Base-by-base conservation (phyloP, 495 filamentous ascomycete genomes). In the Penicillium salamii region DNA sequence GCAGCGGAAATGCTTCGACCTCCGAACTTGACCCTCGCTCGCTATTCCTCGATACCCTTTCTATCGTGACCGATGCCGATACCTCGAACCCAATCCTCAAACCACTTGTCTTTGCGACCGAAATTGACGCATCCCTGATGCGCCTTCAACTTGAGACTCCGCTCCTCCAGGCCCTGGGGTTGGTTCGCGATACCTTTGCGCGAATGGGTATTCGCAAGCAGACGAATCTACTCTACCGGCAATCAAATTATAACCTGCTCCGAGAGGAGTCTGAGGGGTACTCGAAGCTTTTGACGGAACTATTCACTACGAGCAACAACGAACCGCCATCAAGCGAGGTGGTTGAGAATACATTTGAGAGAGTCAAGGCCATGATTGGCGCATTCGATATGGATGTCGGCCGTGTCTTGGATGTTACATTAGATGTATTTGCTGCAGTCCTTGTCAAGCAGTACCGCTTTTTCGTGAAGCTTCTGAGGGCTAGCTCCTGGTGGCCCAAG, bases 211-310 rank as follows among this genome's bases (percentile, higher is more conserved):
- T 95, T 52, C 84, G 91, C 43, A 89, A 95, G 54, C 85, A 90
- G 44, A 99, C 95, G 7, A 90, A 93, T 57, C 69, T 92, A 14
- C 81, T 97, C 2, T 99, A 99, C 59, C 86, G 90, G 37, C 95
- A 97, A 63, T 88, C 90, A 1, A 97, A 95, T 62, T 96, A 96
- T 72, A 99, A 99, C 58, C 74, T 99, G 2, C 74, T 99, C 14
- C 81, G 95, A 24, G 95, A 99, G 74, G 95, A 99, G 67, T 88
- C 89, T 0, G 95, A 99, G 67, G 95, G 95, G 24, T 99, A 91
- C 59, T 86, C 80, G 13, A 96, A 96, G 67, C 77, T 96, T 15
- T 72, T 91, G 8, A 93, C 90, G 0, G 90, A 96, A 62, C 83
- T 93, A 24, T 95, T 92, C 59, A 90, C 87, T 6, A 90, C 88